Percentiles rank a stretch among this genome's conserved stretches.
Conservation (phyloP, 805 yeast genomes). For the Sungouiozyma intestinalis region DNA sequence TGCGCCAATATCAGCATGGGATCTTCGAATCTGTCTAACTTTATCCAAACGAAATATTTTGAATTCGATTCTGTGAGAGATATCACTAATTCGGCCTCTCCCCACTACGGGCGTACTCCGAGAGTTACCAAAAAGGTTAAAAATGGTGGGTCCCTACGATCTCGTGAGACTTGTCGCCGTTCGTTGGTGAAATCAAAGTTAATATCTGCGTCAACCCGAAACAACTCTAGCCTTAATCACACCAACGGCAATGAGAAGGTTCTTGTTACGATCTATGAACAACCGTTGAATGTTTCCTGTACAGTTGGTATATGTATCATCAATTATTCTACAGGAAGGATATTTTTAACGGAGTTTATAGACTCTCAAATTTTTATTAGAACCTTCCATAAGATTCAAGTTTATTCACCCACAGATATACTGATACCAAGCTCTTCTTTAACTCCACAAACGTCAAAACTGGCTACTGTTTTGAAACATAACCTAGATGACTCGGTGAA, state of each 20-base stretch:
- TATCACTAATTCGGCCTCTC: not conserved
- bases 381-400: conserved; percentile 33
- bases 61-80: not conserved
- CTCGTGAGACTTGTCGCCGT: not conserved
- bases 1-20: no score
- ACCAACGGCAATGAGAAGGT: conserved; percentile 9
- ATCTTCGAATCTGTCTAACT: conserved; percentile 1
- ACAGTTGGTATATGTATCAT: conserved; percentile 34
- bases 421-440: conserved; percentile 27
- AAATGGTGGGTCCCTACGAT: no score
- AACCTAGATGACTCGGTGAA: conserved; percentile 21
- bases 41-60: conserved; percentile 2
- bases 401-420: conserved; percentile 29
- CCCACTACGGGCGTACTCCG: not conserved
- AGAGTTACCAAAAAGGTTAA: not conserved
- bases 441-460: conserved; percentile 22
- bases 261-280: conserved; percentile 23
- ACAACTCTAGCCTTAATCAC: not conserved
- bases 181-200: not conserved
- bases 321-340: conserved; percentile 30
- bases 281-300: conserved; percentile 17
- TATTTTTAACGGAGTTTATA: conserved; percentile 29
- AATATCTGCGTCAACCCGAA: not conserved
- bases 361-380: conserved; percentile 40
- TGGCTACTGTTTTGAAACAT: conserved; percentile 29